Percentiles rank a stretch among this genome's conserved stretches.
Evolutionary conservation across 2,329 filamentous ascomycete genomes (phyloP).

Genomic region (Daldinia eschscholtzii): DNA sequence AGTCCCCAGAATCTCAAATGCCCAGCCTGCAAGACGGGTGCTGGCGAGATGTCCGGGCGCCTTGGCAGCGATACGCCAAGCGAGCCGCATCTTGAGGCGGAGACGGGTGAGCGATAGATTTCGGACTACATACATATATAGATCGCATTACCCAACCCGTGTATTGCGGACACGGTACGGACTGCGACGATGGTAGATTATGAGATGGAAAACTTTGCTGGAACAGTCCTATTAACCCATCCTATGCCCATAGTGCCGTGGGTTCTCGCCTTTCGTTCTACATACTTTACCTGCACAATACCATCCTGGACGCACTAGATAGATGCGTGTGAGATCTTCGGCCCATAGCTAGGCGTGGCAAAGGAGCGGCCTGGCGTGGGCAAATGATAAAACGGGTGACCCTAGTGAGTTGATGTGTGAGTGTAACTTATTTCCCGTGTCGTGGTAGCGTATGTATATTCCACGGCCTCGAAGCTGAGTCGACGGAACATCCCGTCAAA

Average conservation of each 20-base stretch:
- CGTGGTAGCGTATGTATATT: slow-evolving; percentile 3
- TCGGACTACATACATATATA: slow-evolving; percentile 6
- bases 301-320: slow-evolving; percentile 10
- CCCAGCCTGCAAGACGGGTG: slow-evolving; percentile 42
- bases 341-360: slow-evolving; percentile 30
- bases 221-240: background rate
- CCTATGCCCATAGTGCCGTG: background rate
- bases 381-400: background rate
- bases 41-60: slow-evolving; percentile 37
- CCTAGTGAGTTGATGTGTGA: slow-evolving; percentile 17
- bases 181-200: slow-evolving; percentile 8
- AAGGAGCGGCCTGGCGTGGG: slow-evolving; percentile 14
- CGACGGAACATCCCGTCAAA: slow-evolving; percentile 13
- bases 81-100: slow-evolving; percentile 38
- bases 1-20: slow-evolving; percentile 36
- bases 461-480: slow-evolving; percentile 6
- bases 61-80: slow-evolving; percentile 37
- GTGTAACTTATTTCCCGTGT: slow-evolving; percentile 25
- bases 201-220: slow-evolving; percentile 10
- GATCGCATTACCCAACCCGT: slow-evolving; percentile 12
- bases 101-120: background rate
- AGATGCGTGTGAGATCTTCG: slow-evolving; percentile 32
- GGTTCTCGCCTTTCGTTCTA: slow-evolving; percentile 3
- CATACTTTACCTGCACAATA: slow-evolving; percentile 21
- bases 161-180: slow-evolving; percentile 5